Evolutionary conservation across 2,329 filamentous ascomycete species (phyloP).

Genomic region (Coniochaeta pulveracea): DNA sequence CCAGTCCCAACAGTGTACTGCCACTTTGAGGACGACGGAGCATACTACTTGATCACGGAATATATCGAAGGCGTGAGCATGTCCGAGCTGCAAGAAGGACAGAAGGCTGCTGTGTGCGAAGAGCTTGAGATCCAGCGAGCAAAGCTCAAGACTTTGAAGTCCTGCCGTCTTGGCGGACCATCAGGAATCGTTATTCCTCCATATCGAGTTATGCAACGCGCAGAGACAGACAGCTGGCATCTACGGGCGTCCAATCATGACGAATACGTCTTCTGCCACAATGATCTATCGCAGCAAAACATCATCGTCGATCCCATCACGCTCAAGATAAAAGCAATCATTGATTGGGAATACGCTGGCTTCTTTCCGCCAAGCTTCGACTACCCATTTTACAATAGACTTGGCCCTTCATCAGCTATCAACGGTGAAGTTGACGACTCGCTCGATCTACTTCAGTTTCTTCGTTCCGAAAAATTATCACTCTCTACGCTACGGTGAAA

Average conservation of each 20-base stretch:
- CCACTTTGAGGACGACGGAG: conserved; percentile 19
- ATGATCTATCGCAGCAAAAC: conserved; percentile 14
- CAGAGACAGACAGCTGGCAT: conserved; percentile 13
- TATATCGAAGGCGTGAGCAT: conserved; percentile 18
- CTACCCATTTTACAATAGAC: conserved; percentile 12
- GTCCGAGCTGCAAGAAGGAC: conserved; percentile 14
- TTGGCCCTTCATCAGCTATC: conserved; percentile 14
- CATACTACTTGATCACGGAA: conserved; percentile 18
- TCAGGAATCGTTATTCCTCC: conserved; percentile 19
- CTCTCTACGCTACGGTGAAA: too few relatives aligned
- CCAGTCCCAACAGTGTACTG: conserved; percentile 15
- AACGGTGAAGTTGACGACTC: conserved; percentile 15
- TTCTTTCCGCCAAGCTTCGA: conserved; percentile 18
- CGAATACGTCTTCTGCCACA: conserved; percentile 16
- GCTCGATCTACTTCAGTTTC: conserved; percentile 4
- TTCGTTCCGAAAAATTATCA: too few relatives aligned
- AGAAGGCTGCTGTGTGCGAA: conserved; percentile 14
- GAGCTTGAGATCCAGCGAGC: conserved; percentile 16
- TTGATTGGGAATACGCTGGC: conserved; percentile 18
- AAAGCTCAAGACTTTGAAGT: conserved; percentile 17
- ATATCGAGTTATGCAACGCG: conserved; percentile 14
- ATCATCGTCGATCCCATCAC: conserved; percentile 14
- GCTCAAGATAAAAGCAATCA: conserved; percentile 14
- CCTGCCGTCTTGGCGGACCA: conserved; percentile 17
- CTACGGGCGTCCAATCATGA: conserved; percentile 9